A percentile compares a stretch with the other conserved stretches of the same genome.
Conservation (phyloP, 352 stramenopile genomes). For the Phytophthora chlamydospora region DNA sequence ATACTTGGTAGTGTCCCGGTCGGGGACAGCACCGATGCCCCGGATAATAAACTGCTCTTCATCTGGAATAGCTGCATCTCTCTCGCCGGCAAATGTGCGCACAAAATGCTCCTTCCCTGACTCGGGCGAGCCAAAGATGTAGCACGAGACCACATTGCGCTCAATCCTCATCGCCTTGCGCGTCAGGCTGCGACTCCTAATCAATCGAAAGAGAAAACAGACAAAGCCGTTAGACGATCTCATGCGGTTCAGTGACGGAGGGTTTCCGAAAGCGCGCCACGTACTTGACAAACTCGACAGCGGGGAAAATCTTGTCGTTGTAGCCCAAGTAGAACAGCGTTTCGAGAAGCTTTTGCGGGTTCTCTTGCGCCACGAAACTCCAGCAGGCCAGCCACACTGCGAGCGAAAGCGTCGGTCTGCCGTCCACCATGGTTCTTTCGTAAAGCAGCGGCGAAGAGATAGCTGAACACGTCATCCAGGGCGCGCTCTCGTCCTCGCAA, state of each 20-base stretch:
- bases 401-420: slow-evolving; percentile 57
- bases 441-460: slow-evolving; percentile 64
- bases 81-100: slow-evolving; percentile 54
- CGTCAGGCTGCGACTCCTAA: slow-evolving; percentile 61
- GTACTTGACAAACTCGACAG: slow-evolving; percentile 72
- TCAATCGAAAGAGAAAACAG: slow-evolving; percentile 6
- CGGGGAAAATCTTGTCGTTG: slow-evolving; percentile 70
- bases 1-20: slow-evolving; percentile 64
- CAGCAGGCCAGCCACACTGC: slow-evolving; percentile 74
- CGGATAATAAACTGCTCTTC: slow-evolving; percentile 53
- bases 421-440: slow-evolving; percentile 58
- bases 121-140: slow-evolving; percentile 55
- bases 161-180: slow-evolving; percentile 65
- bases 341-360: slow-evolving; percentile 75
- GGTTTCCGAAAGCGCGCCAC: slow-evolving; percentile 10
- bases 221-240: slow-evolving; percentile 1
- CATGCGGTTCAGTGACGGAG: not conserved
- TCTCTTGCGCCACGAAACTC: slow-evolving; percentile 78
- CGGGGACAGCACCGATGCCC: slow-evolving; percentile 60
- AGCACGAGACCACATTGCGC: slow-evolving; percentile 75
- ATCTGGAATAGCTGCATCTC: slow-evolving; percentile 26
- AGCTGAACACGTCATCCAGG: slow-evolving; percentile 72
- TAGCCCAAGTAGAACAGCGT: slow-evolving; percentile 87
- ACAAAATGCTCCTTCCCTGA: slow-evolving; percentile 65
- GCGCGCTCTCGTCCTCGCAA: slow-evolving; percentile 67